Conservation (phyloP, 768 basidiomycete species). For the Pleurotus eryngii region DNA sequence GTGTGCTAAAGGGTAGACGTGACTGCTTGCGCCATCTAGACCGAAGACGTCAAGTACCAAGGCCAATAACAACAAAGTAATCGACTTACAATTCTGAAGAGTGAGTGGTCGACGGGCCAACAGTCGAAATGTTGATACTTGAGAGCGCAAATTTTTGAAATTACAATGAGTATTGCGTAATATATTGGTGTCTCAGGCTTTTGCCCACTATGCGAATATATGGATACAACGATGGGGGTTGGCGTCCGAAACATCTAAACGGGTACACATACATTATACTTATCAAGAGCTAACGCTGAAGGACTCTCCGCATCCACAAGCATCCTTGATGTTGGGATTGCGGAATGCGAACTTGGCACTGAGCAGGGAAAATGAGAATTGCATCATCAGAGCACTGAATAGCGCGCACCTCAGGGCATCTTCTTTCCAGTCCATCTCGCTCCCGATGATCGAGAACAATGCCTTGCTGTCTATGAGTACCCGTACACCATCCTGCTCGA, state of each 20-base stretch:
- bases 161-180: too few relatives aligned
- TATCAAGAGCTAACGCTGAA: conserved; percentile 60
- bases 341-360: conserved; percentile 82
- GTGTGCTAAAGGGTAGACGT: too few relatives aligned
- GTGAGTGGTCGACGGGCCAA: too few relatives aligned
- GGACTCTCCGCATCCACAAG: conserved; percentile 93
- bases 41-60: too few relatives aligned
- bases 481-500: conserved; percentile 90
- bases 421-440: conserved; percentile 99
- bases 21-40: too few relatives aligned
- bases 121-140: too few relatives aligned
- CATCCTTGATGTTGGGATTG: conserved; percentile 93
- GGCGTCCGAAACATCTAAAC: background rate
- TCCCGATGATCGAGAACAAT: conserved; percentile 95
- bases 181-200: too few relatives aligned
- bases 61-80: too few relatives aligned
- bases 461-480: conserved; percentile 97
- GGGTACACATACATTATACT: background rate
- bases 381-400: background rate
- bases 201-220: background rate
- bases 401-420: conserved; percentile 74
- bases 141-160: too few relatives aligned
- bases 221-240: background rate
- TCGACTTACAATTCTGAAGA: too few relatives aligned
- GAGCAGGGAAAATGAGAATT: background rate